Conservation (phyloP, 352 stramenopile species). For the Saprolegnia diclina region DNA sequence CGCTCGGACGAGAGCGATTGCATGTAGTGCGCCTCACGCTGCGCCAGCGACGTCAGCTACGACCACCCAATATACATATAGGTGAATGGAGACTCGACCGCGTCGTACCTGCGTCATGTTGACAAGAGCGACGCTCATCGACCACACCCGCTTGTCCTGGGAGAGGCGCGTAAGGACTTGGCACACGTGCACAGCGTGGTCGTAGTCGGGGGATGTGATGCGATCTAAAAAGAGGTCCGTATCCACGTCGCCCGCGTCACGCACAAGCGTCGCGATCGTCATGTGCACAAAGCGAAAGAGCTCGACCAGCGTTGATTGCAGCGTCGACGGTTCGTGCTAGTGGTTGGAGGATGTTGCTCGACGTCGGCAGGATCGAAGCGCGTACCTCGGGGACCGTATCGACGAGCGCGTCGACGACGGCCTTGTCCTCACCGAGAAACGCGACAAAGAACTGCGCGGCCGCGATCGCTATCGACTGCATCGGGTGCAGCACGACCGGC, state of each 20-base stretch:
- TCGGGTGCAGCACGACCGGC: constrained; percentile 62
- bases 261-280: constrained; percentile 16
- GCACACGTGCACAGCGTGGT: constrained; percentile 53
- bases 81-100: background rate
- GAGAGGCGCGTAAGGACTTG: constrained; percentile 58
- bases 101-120: constrained; percentile 65
- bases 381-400: background rate
- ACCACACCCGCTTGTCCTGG: constrained; percentile 40
- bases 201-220: constrained; percentile 37
- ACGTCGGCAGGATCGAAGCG: background rate
- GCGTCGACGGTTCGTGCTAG: background rate
- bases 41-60: constrained; percentile 16
- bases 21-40: constrained; percentile 11
- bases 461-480: constrained; percentile 49
- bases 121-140: constrained; percentile 48
- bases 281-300: constrained; percentile 13
- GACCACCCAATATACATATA: background rate
- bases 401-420: constrained; percentile 11
- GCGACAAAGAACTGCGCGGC: constrained; percentile 52
- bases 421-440: constrained; percentile 49
- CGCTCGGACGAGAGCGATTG: constrained; percentile 33
- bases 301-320: constrained; percentile 15
- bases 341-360: background rate
- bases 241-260: background rate
- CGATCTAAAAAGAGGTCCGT: background rate